phyloP scores from a whole-genome alignment of 495 filamentous ascomycete species.

The Daldinia vernicosa region DNA sequence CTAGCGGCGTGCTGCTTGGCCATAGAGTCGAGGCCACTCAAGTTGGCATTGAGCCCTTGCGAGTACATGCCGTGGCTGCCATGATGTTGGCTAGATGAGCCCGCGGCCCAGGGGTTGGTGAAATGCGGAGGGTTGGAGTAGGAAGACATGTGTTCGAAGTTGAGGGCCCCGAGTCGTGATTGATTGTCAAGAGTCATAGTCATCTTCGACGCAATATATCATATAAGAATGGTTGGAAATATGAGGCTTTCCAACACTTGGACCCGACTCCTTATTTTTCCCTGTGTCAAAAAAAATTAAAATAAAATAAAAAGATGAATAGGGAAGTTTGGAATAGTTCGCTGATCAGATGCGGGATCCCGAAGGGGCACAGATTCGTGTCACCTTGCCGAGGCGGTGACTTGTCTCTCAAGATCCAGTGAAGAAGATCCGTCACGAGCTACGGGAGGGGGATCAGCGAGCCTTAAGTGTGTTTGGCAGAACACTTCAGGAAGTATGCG shows the following conservation, averaged over 20 bases:
- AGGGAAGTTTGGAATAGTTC: slow-evolving; percentile 48
- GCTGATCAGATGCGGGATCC: slow-evolving; percentile 64
- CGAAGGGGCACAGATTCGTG: slow-evolving; percentile 52
- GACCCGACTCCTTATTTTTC: slow-evolving; percentile 23
- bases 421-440: slow-evolving; percentile 56
- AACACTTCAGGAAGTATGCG: slow-evolving; percentile 48
- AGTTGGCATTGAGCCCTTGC: slow-evolving; percentile 60
- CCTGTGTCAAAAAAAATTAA: slow-evolving; percentile 30
- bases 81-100: slow-evolving; percentile 61
- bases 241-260: slow-evolving; percentile 46
- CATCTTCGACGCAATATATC: slow-evolving; percentile 59
- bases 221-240: slow-evolving; percentile 39
- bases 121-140: slow-evolving; percentile 78
- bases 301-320: slow-evolving; percentile 33
- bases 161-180: slow-evolving; percentile 83
- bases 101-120: slow-evolving; percentile 87
- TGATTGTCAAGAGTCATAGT: slow-evolving; percentile 90
- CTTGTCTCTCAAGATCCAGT: slow-evolving; percentile 48
- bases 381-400: slow-evolving; percentile 48
- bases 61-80: slow-evolving; percentile 67
- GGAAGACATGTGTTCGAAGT: slow-evolving; percentile 78
- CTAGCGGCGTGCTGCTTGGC: slow-evolving; percentile 61
- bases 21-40: slow-evolving; percentile 56
- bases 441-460: slow-evolving; percentile 75
- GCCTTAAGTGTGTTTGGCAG: slow-evolving; percentile 72